Evolutionary conservation across 2,329 filamentous ascomycete genomes (phyloP), one percentile per base, ranked within the genome.

Genomic region (Xylaria digitata): DNA sequence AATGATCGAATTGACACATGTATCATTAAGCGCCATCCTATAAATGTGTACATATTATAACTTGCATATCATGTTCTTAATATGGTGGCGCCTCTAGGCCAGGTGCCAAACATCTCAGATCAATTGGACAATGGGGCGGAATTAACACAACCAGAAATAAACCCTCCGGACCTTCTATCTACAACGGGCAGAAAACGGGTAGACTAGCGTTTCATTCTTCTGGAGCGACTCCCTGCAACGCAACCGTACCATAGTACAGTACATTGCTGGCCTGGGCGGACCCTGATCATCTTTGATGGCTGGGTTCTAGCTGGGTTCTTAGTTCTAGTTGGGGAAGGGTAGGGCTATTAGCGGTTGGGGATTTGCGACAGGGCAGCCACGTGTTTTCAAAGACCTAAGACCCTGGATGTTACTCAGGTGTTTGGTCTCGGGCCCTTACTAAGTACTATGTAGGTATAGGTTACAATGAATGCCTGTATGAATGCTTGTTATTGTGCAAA

Each of bases 361-460:
- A 55, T 61, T 42, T 32, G 21, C 37, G 63, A 66, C 63, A 66
- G 63, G 63, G 54, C 46, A 53, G 59, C 63, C 63, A 66, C 63
- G 63, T 66, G 63, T 56, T 26, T 50, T 8, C 8, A 5, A 15
- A 58, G 61, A 34, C 45, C 53, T 42, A 23, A 13, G 34, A 50
- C 40, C 63, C 34, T 37, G n/a, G 40, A 8, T 21, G 17, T 8
- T 21, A 13, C 7, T 17, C 26, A 19, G 15, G 42, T 42, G 26
- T 43, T 55, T 34, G n/a, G 9, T 37, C 23, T 26, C 26, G 26
- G 26, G 26, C 5, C 26, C 26, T 26, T 26, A 26, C 26, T 26
- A 26, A 26, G 26, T 26, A 26, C 26, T 26, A 5, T 26, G 26
- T 26, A 26, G 26, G 26, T 26, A 26, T 26, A 5, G 26, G 26